These are phyloP conservation scores for Ophidiomyces ophidiicola DNA, from an alignment of 2,329 filamentous ascomycete species.

Conservation along the genomic window DNA sequence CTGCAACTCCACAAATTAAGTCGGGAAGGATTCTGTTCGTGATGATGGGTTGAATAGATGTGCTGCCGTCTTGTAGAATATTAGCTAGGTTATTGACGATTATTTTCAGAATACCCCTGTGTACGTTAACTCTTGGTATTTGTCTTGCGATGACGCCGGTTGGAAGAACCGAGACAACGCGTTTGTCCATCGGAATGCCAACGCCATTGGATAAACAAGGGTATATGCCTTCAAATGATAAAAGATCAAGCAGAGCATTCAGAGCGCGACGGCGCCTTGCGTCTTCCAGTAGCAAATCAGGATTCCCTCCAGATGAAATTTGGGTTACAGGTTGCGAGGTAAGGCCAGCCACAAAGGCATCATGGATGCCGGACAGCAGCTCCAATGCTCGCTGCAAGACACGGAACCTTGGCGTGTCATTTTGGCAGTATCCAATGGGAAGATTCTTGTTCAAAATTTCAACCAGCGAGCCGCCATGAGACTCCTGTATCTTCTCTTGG, in stretches of 20 bases:
- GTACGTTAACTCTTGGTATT: slow-evolving; percentile 13
- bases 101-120: slow-evolving; percentile 20
- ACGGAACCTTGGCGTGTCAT: slow-evolving; percentile 17
- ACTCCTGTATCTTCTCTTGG: slow-evolving; percentile 30
- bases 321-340: slow-evolving; percentile 6
- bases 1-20: slow-evolving; percentile 29
- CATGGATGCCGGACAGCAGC: slow-evolving; percentile 26
- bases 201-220: slow-evolving; percentile 33
- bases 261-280: slow-evolving; percentile 31
- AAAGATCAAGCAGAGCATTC: slow-evolving; percentile 32
- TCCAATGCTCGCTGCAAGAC: slow-evolving; percentile 27
- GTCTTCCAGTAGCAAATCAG: slow-evolving; percentile 29
- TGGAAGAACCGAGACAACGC: slow-evolving; percentile 34
- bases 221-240: slow-evolving; percentile 36
- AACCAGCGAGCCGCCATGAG: slow-evolving; percentile 25
- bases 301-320: slow-evolving; percentile 11
- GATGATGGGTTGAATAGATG: slow-evolving; percentile 30
- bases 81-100: slow-evolving; percentile 23
- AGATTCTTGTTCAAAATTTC: slow-evolving; percentile 22
- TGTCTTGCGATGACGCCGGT: slow-evolving; percentile 33
- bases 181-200: slow-evolving; percentile 33
- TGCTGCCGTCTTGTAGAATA: slow-evolving; percentile 24
- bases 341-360: slow-evolving; percentile 21
- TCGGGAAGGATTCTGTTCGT: slow-evolving; percentile 31
- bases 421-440: slow-evolving; percentile 10